These are phyloP conservation scores for Ceratobasidium sp. DNA, from an alignment of 1,284 basidiomycete species.

Conservation along the genomic window DNA sequence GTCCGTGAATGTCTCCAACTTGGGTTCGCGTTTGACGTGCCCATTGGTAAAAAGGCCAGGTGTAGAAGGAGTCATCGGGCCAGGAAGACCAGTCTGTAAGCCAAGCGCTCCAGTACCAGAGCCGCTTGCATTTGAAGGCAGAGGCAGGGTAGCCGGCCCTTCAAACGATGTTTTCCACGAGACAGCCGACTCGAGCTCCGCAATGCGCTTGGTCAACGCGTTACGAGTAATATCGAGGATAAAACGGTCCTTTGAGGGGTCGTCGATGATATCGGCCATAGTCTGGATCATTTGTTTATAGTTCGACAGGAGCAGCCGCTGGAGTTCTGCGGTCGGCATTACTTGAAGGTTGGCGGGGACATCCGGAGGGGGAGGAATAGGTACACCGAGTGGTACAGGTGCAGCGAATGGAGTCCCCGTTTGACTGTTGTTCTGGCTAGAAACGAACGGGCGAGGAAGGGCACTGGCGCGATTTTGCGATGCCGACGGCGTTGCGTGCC, in stretches of 20 bases:
- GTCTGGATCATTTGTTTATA: slow-evolving; percentile 30
- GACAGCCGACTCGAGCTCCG: slow-evolving; percentile 22
- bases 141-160: neutral
- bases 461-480: neutral
- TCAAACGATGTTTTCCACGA: slow-evolving; percentile 27
- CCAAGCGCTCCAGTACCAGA: slow-evolving; percentile 22
- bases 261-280: slow-evolving; percentile 31
- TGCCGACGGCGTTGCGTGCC: slow-evolving; percentile 5
- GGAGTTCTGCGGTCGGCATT: slow-evolving; percentile 15
- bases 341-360: slow-evolving; percentile 21
- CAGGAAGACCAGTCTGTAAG: slow-evolving; percentile 26
- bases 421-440: slow-evolving; percentile 22
- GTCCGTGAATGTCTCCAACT: neutral
- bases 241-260: slow-evolving; percentile 19
- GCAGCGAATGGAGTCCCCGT: slow-evolving; percentile 12
- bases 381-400: neutral
- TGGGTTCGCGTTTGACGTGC: slow-evolving; percentile 4
- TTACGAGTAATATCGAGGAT: slow-evolving; percentile 1
- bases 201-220: neutral
- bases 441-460: neutral
- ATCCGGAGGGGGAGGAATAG: slow-evolving; percentile 18
- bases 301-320: slow-evolving; percentile 14
- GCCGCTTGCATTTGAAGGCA: neutral
- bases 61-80: slow-evolving; percentile 36
- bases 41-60: slow-evolving; percentile 14